Conservation (phyloP, 768 basidiomycete genomes). For the Podaxis carcinomalis region DNA sequence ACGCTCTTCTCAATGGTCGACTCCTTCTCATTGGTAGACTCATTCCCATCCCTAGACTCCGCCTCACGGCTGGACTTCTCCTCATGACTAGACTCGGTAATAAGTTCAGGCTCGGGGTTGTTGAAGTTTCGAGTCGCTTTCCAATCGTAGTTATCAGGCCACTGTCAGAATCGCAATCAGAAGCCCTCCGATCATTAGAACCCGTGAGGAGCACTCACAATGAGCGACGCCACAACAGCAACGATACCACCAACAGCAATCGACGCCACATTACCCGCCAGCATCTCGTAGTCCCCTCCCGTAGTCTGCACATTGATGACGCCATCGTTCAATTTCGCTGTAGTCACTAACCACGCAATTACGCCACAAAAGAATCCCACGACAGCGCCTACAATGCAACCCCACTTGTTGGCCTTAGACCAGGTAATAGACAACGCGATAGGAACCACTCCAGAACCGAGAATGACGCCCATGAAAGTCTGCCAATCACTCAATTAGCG, state of each 20-base stretch:
- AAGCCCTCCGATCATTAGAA: neutral
- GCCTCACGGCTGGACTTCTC: neutral
- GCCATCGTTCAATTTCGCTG: constrained; percentile 62
- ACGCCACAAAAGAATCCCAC: constrained; percentile 67
- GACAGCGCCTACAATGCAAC: constrained; percentile 73
- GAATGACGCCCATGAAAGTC: constrained; percentile 87
- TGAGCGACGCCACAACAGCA: constrained; percentile 36
- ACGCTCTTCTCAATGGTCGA: constrained; percentile 37
- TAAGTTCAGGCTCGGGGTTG: constrained; percentile 17
- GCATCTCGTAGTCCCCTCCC: constrained; percentile 62
- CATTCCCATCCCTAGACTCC: no score
- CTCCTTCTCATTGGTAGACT: constrained; percentile 14
- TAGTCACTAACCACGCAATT: constrained; percentile 83
- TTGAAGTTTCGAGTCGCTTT: constrained; percentile 78
- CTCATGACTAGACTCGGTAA: constrained; percentile 16
- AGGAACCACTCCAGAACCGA: constrained; percentile 82
- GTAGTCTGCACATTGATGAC: constrained; percentile 67
- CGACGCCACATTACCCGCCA: constrained; percentile 85
- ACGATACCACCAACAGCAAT: constrained; percentile 81
- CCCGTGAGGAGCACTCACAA: neutral
- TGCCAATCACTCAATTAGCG: neutral
- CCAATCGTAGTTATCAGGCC: constrained; percentile 84
- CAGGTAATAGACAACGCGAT: constrained; percentile 85
- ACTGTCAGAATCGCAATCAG: constrained; percentile 31
- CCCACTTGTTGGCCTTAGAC: constrained; percentile 81